Percentiles rank a stretch among this genome's conserved stretches.
Conservation (phyloP, 2,329 filamentous ascomycete species). For the Plenodomus tracheiphilus region DNA sequence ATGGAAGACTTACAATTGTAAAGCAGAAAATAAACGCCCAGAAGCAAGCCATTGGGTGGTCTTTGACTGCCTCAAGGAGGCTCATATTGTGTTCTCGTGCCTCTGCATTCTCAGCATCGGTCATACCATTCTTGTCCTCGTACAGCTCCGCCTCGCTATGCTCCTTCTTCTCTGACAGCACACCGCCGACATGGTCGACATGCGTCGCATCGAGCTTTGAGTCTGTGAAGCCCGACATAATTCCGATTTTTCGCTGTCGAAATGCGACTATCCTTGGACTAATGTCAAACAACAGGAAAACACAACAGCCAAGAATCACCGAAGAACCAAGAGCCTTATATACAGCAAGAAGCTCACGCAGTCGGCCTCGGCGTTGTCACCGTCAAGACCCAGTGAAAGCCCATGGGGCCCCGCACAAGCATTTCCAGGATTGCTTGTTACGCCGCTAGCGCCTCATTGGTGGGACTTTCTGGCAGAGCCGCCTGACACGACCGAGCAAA, state of each 20-base stretch:
- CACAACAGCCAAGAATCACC: conserved; percentile 5
- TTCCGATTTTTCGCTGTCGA: neutral
- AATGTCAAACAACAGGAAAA: conserved; percentile 13
- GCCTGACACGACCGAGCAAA: conserved; percentile 1
- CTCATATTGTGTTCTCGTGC: conserved; percentile 56
- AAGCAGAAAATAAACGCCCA: conserved; percentile 60
- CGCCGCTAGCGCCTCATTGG: conserved; percentile 10
- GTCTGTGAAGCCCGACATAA: conserved; percentile 11
- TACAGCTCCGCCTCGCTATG: conserved; percentile 17
- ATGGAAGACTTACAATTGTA: conserved; percentile 53
- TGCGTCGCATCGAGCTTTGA: conserved; percentile 5
- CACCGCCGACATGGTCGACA: neutral
- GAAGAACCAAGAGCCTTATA: conserved; percentile 10
- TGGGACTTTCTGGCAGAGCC: conserved; percentile 8
- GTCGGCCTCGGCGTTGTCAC: conserved; percentile 8
- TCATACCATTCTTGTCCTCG: conserved; percentile 25
- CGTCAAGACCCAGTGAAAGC: conserved; percentile 6
- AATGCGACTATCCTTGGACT: conserved; percentile 10
- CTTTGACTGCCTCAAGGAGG: conserved; percentile 53
- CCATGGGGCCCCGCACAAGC: conserved; percentile 26
- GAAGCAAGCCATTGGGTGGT: conserved; percentile 56
- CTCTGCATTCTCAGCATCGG: conserved; percentile 59
- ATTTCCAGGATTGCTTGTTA: conserved; percentile 14
- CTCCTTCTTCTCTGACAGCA: conserved; percentile 5
- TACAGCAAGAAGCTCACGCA: conserved; percentile 1